These are phyloP conservation scores for Phytomonas francai DNA, from an alignment of 208 protist species.

Conservation along the genomic window DNA sequence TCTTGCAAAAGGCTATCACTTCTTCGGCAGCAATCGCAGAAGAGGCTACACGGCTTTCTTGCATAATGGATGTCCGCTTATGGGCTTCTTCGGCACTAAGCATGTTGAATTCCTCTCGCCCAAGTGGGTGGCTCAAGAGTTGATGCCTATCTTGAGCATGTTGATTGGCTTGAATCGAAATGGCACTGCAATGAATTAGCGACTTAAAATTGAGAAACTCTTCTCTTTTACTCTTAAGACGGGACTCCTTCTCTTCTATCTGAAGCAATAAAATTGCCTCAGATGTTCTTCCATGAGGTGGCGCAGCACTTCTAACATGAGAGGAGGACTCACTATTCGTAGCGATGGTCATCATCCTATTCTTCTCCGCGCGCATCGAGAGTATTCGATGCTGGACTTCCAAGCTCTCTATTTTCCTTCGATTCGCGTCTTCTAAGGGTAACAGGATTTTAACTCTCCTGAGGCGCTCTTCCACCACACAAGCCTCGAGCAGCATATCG, in stretches of 20 bases:
- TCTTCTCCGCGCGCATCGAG: neutral
- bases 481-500: conserved; percentile 4
- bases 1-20: neutral
- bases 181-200: neutral
- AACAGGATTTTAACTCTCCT: neutral
- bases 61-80: neutral
- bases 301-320: neutral
- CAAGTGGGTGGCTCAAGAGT: neutral
- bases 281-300: neutral
- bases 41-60: neutral
- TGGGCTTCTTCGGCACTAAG: neutral
- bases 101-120: neutral
- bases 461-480: neutral
- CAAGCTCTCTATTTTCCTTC: neutral
- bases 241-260: neutral
- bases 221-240: neutral
- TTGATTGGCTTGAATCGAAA: neutral
- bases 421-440: neutral
- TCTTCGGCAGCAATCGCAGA: neutral
- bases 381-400: neutral
- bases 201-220: neutral
- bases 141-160: neutral
- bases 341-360: neutral
- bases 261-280: neutral
- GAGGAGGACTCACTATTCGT: neutral